These are phyloP conservation scores for Exophiala viscosa DNA, from an alignment of 2,329 filamentous ascomycete species.

Conservation along the genomic window DNA sequence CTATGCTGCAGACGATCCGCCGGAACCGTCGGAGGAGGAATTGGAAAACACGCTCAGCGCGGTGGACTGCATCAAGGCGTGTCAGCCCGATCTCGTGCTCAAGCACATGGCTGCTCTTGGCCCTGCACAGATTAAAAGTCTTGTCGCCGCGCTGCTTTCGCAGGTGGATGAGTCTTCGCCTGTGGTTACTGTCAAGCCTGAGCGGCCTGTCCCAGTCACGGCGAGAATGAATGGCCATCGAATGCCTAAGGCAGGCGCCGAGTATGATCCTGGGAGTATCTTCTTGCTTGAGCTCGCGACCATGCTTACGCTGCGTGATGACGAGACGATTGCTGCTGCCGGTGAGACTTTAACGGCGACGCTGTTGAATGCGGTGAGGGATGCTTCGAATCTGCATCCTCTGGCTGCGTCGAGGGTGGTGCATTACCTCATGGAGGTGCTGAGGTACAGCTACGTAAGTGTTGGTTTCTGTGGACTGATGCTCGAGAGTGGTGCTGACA, in stretches of 20 bases:
- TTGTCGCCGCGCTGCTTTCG: constrained; percentile 71
- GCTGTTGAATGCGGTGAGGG: constrained; percentile 75
- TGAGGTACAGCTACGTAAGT: constrained; percentile 81
- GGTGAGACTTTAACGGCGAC: constrained; percentile 77
- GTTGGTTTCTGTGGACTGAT: neutral
- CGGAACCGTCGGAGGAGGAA: constrained; percentile 95
- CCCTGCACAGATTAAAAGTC: constrained; percentile 52
- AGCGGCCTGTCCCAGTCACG: constrained; percentile 62
- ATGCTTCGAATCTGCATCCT: constrained; percentile 72
- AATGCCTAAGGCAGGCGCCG: constrained; percentile 52
- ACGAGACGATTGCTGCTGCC: constrained; percentile 65
- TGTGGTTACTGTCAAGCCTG: constrained; percentile 82
- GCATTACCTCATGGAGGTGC: constrained; percentile 78
- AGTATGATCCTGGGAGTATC: constrained; percentile 80
- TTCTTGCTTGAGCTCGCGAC: constrained; percentile 93
- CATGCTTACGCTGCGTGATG: constrained; percentile 71
- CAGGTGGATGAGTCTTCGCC: constrained; percentile 81
- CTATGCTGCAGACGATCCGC: constrained; percentile 95
- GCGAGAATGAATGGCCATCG: constrained; percentile 58
- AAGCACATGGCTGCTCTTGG: constrained; percentile 72
- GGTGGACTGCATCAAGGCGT: constrained; percentile 89
- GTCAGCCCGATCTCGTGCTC: constrained; percentile 77
- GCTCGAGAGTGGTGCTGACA: constrained; percentile 27
- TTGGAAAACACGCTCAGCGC: constrained; percentile 92
- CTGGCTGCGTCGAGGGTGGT: constrained; percentile 79